These are phyloP conservation scores for Dalechampia spathulata DNA, from an alignment of 441 rosid genomes.

Conservation along the genomic window DNA sequence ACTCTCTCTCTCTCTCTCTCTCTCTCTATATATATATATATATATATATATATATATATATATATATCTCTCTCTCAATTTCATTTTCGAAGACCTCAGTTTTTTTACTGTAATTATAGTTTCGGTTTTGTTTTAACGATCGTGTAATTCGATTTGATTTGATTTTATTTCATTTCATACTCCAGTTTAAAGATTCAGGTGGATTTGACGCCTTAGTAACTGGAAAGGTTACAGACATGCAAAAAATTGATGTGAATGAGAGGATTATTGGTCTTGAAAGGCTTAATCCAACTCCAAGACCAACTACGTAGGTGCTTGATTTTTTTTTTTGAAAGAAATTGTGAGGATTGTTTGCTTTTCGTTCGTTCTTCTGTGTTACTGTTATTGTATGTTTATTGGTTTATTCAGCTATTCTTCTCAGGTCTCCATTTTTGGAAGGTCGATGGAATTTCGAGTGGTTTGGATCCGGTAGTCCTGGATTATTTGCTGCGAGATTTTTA, in stretches of 20 bases:
- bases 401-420: constrained; percentile 49
- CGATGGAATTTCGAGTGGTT: constrained; percentile 94
- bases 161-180: too few relatives aligned
- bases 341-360: neutral
- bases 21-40: too few relatives aligned
- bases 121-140: too few relatives aligned
- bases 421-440: constrained; percentile 88
- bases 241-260: constrained; percentile 85
- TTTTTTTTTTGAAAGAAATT: neutral
- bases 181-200: constrained; percentile 20
- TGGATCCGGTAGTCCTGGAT: constrained; percentile 66
- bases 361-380: neutral
- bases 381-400: constrained; percentile 24
- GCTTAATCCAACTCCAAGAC: constrained; percentile 83
- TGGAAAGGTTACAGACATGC: constrained; percentile 60
- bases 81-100: too few relatives aligned
- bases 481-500: constrained; percentile 57
- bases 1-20: constrained; percentile 19
- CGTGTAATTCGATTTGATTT: too few relatives aligned
- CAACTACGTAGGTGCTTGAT: constrained; percentile 67
- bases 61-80: too few relatives aligned
- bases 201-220: constrained; percentile 73
- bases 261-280: constrained; percentile 77
- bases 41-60: too few relatives aligned
- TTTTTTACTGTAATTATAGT: too few relatives aligned